Evolutionary conservation across 805 yeast species (phyloP), one percentile per base, ranked within the genome.

Genomic region (Cyberlindnera mycetangii): DNA sequence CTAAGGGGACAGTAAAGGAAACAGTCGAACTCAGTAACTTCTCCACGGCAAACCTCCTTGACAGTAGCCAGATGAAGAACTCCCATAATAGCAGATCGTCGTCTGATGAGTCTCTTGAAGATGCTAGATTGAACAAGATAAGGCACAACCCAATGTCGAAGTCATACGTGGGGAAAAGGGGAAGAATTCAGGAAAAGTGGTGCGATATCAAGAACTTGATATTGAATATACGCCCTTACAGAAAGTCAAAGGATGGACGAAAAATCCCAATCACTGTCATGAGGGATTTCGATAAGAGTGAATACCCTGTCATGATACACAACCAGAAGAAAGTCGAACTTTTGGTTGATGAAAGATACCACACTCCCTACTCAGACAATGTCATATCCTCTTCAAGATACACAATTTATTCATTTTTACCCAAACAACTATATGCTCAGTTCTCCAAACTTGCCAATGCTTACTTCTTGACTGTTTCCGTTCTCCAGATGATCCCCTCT

Each of bases 401-500:
- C 66, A 83, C 90, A 2, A 47, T 85, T 3, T 79, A 82, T 60
- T 77, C 89, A 37, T 93, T 93, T 55, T 53, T 93, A 2, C 99
- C 99, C 2, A 79, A 90, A 50, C 97, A 93, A 59, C 63, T 93
- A 31, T 74, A 79, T 50, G 96, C 93, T 3, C 99, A 93, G 64
- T 92, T 93, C 59, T 88, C 96, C 19, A 92, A 89, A 60, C 58
- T 93, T 36, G 99, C 99, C 22, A 93, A 93, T 61, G 72, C 90
- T 49, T 92, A 93, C 64, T 93, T 93, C 66, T 68, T 93, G 76
- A 72, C 81, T 3, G 93, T 93, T 15, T 90, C 98, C 2, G 85
- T 93, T 49, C 70, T 93, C 71, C 99, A 93, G 62, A 83, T 92
- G 90, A 83, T 93, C 38, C 98, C 99, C 0, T 79, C 89, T 2